Percentiles rank a stretch among this genome's conserved stretches.
Evolutionary conservation across 371 early-diverging fungal species (phyloP).

Genomic region (Quaeritorhiza haematococci): DNA sequence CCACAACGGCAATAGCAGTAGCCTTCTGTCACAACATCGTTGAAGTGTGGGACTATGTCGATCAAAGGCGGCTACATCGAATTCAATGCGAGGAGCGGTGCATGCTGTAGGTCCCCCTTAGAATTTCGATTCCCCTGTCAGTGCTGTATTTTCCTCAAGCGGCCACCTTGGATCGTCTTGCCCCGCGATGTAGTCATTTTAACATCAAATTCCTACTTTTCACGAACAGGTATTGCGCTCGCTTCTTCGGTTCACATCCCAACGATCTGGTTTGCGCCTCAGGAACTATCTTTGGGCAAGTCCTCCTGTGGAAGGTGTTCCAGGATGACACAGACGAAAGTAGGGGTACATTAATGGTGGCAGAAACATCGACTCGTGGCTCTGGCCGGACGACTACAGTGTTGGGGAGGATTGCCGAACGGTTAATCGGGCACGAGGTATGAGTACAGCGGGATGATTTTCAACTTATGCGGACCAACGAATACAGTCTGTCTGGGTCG

Average conservation of each 20-base stretch:
- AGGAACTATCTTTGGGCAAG: conserved; percentile 81
- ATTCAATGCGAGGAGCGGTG: conserved; percentile 55
- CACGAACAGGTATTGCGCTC: conserved; percentile 63
- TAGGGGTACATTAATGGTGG: no score
- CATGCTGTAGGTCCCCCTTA: conserved; percentile 45
- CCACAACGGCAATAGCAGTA: no score
- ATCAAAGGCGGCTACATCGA: conserved; percentile 21
- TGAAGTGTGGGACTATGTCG: conserved; percentile 42
- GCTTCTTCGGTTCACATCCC: conserved; percentile 49
- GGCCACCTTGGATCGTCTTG: not conserved
- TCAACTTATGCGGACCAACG: not conserved
- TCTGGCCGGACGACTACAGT: conserved; percentile 20
- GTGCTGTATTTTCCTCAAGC: no score
- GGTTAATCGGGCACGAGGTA: conserved; percentile 62
- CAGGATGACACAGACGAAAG: no score
- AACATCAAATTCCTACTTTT: no score
- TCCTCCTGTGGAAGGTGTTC: conserved; percentile 66
- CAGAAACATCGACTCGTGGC: no score
- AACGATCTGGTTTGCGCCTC: conserved; percentile 57
- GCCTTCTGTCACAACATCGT: conserved; percentile 75
- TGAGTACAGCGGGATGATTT: not conserved
- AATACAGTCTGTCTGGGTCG: not conserved
- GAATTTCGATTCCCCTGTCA: no score
- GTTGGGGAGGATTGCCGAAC: conserved; percentile 46
- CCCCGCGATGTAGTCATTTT: no score